Percentiles rank a stretch among this genome's conserved stretches.
These are phyloP conservation scores for Scleromitrula shiraiana DNA, from an alignment of 2,329 filamentous ascomycete species.

Conservation along the genomic window DNA sequence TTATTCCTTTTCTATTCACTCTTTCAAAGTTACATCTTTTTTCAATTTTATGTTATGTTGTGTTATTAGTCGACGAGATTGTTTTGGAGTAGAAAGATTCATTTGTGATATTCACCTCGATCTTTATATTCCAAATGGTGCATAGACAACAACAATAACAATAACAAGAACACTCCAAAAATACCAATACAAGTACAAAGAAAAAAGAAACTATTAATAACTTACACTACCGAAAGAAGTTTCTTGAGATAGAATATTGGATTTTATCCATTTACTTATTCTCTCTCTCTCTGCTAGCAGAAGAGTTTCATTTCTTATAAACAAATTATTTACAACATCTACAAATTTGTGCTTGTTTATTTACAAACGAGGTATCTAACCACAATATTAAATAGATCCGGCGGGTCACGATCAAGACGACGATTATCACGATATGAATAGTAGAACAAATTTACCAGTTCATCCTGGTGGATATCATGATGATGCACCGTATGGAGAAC, in stretches of 20 bases:
- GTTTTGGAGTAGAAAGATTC: too few relatives aligned
- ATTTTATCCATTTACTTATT: neutral
- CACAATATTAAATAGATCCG: conserved; percentile 17
- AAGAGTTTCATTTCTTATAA: conserved; percentile 13
- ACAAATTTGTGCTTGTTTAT: conserved; percentile 9
- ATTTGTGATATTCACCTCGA: too few relatives aligned
- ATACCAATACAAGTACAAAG: too few relatives aligned
- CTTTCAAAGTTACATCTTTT: too few relatives aligned
- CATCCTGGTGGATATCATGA: conserved; percentile 76
- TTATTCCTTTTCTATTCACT: neutral
- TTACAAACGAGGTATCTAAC: conserved; percentile 18
- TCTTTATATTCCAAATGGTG: too few relatives aligned
- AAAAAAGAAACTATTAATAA: neutral
- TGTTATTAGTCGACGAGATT: too few relatives aligned
- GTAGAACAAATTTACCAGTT: conserved; percentile 51
- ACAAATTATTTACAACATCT: conserved; percentile 10
- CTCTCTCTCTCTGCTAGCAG: conserved; percentile 20
- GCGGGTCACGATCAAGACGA: conserved; percentile 42
- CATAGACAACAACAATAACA: too few relatives aligned
- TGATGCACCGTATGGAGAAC: conserved; percentile 39
- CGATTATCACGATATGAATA: conserved; percentile 56
- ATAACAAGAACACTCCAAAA: too few relatives aligned
- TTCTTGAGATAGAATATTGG: neutral
- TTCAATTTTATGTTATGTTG: too few relatives aligned
- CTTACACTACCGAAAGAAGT: neutral